Percentiles rank a stretch among this genome's conserved stretches.
Conservation (phyloP, 2,329 filamentous ascomycete genomes). For the Ambrosiella cleistominuta region DNA sequence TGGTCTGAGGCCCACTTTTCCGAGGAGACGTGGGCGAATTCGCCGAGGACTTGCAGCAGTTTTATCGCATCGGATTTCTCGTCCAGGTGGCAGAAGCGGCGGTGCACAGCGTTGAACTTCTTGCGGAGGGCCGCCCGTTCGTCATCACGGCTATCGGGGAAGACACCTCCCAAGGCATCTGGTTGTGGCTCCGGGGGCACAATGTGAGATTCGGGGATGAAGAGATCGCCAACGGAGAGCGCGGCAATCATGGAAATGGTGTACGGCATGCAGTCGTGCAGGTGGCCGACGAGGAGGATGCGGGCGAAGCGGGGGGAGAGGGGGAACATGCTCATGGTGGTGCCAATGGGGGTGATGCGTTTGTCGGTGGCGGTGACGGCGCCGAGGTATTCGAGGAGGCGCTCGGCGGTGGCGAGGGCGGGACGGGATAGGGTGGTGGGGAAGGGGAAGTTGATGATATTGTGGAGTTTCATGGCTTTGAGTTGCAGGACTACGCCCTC, state of each 20-base stretch:
- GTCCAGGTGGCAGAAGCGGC: slow-evolving; percentile 64
- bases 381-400: slow-evolving; percentile 67
- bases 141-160: slow-evolving; percentile 55
- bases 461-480: slow-evolving; percentile 83
- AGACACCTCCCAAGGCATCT: slow-evolving; percentile 31
- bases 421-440: slow-evolving; percentile 70
- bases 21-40: slow-evolving; percentile 58
- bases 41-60: slow-evolving; percentile 70
- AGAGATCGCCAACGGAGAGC: slow-evolving; percentile 74
- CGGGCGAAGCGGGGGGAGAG: slow-evolving; percentile 79
- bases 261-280: slow-evolving; percentile 66
- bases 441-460: slow-evolving; percentile 88
- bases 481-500: slow-evolving; percentile 85
- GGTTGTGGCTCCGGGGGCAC: slow-evolving; percentile 36
- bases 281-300: slow-evolving; percentile 75
- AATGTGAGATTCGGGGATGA: slow-evolving; percentile 64
- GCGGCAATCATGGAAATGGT: slow-evolving; percentile 78
- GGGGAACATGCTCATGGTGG: slow-evolving; percentile 74
- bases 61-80: slow-evolving; percentile 78
- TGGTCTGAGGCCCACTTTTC: slow-evolving; percentile 64
- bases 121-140: slow-evolving; percentile 45
- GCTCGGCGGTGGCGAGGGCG: slow-evolving; percentile 68
- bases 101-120: slow-evolving; percentile 52
- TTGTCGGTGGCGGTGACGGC: slow-evolving; percentile 51
- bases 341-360: slow-evolving; percentile 61